Conservation (phyloP, 768 basidiomycete species). For the Nidularia sp. region DNA sequence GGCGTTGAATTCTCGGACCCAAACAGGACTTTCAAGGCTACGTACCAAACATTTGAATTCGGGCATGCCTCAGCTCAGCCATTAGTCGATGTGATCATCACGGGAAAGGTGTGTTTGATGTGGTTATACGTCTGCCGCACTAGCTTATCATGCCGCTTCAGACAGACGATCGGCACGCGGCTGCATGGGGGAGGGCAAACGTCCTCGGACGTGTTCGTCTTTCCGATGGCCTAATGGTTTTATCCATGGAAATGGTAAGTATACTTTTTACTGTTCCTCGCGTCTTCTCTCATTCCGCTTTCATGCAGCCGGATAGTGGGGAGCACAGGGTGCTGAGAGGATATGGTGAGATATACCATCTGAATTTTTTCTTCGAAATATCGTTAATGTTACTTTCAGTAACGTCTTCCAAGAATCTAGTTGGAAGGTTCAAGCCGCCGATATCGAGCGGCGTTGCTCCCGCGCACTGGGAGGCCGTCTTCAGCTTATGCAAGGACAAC, state of each 20-base stretch:
- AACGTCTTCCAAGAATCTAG: constrained; percentile 45
- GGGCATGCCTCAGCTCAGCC: constrained; percentile 11
- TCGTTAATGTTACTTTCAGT: constrained; percentile 23
- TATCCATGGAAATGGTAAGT: constrained; percentile 50
- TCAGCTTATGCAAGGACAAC: constrained; percentile 38
- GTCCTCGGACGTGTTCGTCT: constrained; percentile 56
- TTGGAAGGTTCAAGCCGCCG: constrained; percentile 40
- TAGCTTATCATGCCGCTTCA: constrained; percentile 11
- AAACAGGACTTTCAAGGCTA: constrained; percentile 26
- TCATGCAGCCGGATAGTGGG: constrained; percentile 16
- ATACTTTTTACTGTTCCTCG: neutral
- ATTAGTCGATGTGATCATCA: constrained; percentile 46
- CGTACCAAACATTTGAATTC: constrained; percentile 31
- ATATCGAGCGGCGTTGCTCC: constrained; percentile 22
- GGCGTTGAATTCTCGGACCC: constrained; percentile 38
- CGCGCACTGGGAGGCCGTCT: constrained; percentile 47
- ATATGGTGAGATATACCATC: constrained; percentile 30
- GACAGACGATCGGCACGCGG: constrained; percentile 42
- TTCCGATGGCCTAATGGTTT: constrained; percentile 54
- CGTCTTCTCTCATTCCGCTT: neutral
- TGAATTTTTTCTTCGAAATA: constrained; percentile 1
- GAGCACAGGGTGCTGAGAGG: constrained; percentile 41
- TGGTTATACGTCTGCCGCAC: neutral
- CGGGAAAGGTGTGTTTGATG: constrained; percentile 39
- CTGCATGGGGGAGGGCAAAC: constrained; percentile 54